phyloP scores from a whole-genome alignment of 2,329 filamentous ascomycete species.

The Tolypocladium guangdongense region DNA sequence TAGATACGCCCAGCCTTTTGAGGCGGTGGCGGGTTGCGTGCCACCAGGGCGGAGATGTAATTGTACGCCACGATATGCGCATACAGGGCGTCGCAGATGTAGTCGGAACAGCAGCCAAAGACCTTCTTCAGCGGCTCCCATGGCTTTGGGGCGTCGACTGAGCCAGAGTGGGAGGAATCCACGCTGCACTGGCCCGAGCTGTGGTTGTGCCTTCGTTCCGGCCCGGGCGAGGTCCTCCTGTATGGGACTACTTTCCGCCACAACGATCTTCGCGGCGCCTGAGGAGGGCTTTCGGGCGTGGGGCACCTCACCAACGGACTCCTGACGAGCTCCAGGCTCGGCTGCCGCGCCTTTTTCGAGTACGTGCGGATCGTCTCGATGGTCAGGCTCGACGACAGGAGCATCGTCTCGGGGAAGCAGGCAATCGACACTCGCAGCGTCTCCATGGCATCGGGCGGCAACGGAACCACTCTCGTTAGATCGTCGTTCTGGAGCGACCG shows the following conservation, averaged over 20 bases:
- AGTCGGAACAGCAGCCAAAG: slow-evolving; percentile 40
- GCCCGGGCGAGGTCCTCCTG: slow-evolving; percentile 8
- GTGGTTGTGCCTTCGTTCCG: slow-evolving; percentile 1
- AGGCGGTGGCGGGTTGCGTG: slow-evolving; percentile 10
- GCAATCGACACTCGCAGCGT: slow-evolving; percentile 41
- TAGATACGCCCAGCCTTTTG: slow-evolving; percentile 5
- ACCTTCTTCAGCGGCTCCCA: slow-evolving; percentile 39
- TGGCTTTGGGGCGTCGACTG: slow-evolving; percentile 15
- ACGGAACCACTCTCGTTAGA: slow-evolving; percentile 29
- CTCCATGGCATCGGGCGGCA: slow-evolving; percentile 43
- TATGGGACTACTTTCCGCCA: slow-evolving; percentile 26
- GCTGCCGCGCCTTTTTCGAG: slow-evolving; percentile 40
- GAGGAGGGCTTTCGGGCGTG: slow-evolving; percentile 5
- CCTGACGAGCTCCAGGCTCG: slow-evolving; percentile 12
- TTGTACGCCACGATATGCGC: slow-evolving; percentile 49
- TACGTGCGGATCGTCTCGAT: slow-evolving; percentile 48
- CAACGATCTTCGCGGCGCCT: slow-evolving; percentile 16
- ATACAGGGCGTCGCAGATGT: slow-evolving; percentile 47
- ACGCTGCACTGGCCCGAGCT: slow-evolving; percentile 3
- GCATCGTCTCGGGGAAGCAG: slow-evolving; percentile 50
- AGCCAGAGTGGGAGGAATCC: slow-evolving; percentile 7
- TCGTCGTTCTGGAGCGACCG: slow-evolving; percentile 21
- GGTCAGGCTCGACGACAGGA: slow-evolving; percentile 41
- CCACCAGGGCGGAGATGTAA: slow-evolving; percentile 33
- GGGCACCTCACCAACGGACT: slow-evolving; percentile 9